Evolutionary conservation across 163 green algal species (phyloP), one percentile per base, ranked within the genome.

Genomic region (Trebouxiophyceae sp.): DNA sequence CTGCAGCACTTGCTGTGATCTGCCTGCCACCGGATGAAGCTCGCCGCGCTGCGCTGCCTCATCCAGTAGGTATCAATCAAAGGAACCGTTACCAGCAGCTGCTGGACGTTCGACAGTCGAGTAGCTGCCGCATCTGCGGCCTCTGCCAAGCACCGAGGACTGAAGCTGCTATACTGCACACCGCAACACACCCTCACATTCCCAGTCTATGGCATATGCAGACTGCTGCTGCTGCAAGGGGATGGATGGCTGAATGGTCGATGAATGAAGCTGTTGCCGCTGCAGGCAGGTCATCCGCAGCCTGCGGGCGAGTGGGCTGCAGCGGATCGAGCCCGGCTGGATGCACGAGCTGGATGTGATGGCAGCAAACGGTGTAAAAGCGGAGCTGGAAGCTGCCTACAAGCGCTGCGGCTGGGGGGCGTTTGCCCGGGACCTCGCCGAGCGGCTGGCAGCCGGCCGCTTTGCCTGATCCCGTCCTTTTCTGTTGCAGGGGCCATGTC

Each of bases 321-420:
- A 30, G 3, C 34, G 57, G 39, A 16, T 50, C 8, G 54, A 45
- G 22, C 54, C 61, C 0, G 28, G 32, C 5, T 92, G 86, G 86
- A 65, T 66, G 4, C 50, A 50, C 2, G 84, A 92, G 79, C 63
- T 92, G 54, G 72, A 78, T 0, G 54, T 65, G 2, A 92, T 92
- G 86, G 70, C 81, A 54, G 30, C 45, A 2, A 54, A 32, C 28
- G 71, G 62, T 33, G 8, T 61, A 27, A 86, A 84, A 60, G 77
- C 74, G 16, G 81, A 88, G 56, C 71, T 91, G 2, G 85, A 92
- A 71, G 75, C 71, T 12, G 39, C 39, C 39, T 50, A 50, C 28
- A 2, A 87, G 62, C 83, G 89, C 45, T 50, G 12, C 12, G 39
- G 39, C 39, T 50, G 12, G 12, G 39, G 39, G 39, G 66, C 12